phyloP scores from a whole-genome alignment of 2,329 filamentous ascomycete species.

The Fusarium algeriense region DNA sequence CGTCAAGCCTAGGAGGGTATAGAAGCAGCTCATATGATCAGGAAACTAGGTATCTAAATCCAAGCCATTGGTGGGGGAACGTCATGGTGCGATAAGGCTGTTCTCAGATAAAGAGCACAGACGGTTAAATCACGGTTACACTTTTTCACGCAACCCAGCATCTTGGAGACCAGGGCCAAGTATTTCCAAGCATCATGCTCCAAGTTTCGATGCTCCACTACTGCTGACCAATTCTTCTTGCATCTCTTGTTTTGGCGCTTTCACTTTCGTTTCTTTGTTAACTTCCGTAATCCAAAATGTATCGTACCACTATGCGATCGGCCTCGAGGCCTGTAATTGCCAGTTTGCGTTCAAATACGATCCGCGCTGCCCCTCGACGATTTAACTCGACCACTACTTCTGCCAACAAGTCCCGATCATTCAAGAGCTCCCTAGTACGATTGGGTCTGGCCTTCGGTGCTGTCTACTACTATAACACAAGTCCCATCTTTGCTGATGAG shows the following conservation, averaged over 20 bases:
- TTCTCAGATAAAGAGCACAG: slow-evolving; percentile 29
- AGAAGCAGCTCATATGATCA: slow-evolving; percentile 19
- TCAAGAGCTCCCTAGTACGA: slow-evolving; percentile 81
- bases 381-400: slow-evolving; percentile 65
- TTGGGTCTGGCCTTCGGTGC: slow-evolving; percentile 81
- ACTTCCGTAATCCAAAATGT: slow-evolving; percentile 56
- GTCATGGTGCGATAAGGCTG: slow-evolving; percentile 35
- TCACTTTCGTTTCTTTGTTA: slow-evolving; percentile 14
- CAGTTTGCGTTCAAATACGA: slow-evolving; percentile 55
- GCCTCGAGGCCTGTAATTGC: slow-evolving; percentile 60
- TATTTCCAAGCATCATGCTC: slow-evolving; percentile 36
- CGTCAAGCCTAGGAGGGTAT: not conserved
- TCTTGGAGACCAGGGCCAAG: slow-evolving; percentile 18
- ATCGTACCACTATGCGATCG: slow-evolving; percentile 64
- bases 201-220: slow-evolving; percentile 32
- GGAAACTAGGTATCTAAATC: slow-evolving; percentile 1
- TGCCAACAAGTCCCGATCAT: slow-evolving; percentile 77
- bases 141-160: slow-evolving; percentile 31
- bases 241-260: slow-evolving; percentile 20
- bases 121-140: slow-evolving; percentile 40
- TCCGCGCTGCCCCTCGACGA: slow-evolving; percentile 59
- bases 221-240: slow-evolving; percentile 43
- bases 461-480: slow-evolving; percentile 96
- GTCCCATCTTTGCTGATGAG: slow-evolving; percentile 87
- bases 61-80: slow-evolving; percentile 24